Evolutionary conservation across 805 yeast species (phyloP), one percentile per base, ranked within the genome.

Genomic region (Cephaloascus fragrans): DNA sequence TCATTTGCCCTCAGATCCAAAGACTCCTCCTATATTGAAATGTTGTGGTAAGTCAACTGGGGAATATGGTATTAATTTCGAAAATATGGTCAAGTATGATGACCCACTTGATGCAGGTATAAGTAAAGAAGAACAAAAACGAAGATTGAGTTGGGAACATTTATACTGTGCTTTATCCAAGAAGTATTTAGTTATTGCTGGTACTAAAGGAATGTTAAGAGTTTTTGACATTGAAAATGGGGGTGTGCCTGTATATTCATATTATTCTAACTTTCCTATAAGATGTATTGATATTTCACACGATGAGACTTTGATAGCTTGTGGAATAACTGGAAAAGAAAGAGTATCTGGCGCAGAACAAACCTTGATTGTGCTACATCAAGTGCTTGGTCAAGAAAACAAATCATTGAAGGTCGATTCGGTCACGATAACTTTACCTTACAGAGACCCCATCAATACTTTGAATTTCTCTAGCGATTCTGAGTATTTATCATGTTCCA

Each of bases 291-390:
- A 86, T 28, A 65, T 88, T 1, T 73, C 90, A 8, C 73, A 77
- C 0, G 65, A 72, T 46, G 87, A 83, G 19, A 62, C 70, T 16
- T 61, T 80, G 19, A 64, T 88, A 10, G 93, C 93, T 4, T 75
- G 86, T 45, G 93, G 95, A 1, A 79, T 89, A 23, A 83, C 90
- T 0, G 93, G 95, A 0, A 74, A 78, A 41, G 94, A 85, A 52
- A 68, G 82, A 41, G 59, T 71, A 17, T 72, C 80, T 1, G 78
- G 80, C 3, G 69, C 77, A 20, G 89, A 82, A 50, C 90, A 83
- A 51, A 88, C 95, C 3, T 72, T 86, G 47, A 71, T 87, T 4
- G 75, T 80, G 3, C 59, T 86, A 34, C 81, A 81, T 43, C 65
- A 64, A 18, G 35, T 65, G 3, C 38, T 45, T 14, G 37, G 48